These are phyloP conservation scores for Delphinella strobiligena DNA, from an alignment of 2,329 filamentous ascomycete species.

Conservation along the genomic window DNA sequence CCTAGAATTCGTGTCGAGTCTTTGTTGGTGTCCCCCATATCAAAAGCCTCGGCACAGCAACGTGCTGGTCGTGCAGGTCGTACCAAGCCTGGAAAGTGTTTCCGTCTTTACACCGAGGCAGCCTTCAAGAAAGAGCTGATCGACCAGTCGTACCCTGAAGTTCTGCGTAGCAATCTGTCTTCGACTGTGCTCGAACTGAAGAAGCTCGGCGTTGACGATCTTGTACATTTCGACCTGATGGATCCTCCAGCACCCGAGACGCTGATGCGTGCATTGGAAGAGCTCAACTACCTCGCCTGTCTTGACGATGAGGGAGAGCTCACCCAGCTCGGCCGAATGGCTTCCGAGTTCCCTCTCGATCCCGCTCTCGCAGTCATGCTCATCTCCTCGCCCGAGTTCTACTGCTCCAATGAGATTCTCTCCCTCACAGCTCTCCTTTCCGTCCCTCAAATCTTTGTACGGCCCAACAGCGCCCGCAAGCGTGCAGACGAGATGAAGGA, in stretches of 20 bases:
- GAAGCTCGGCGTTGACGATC: constrained; percentile 88
- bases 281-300: constrained; percentile 94
- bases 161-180: constrained; percentile 84
- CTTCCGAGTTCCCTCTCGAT: constrained; percentile 91
- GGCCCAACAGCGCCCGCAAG: constrained; percentile 73
- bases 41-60: constrained; percentile 93
- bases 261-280: constrained; percentile 92
- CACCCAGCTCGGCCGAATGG: constrained; percentile 71
- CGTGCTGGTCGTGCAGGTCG: constrained; percentile 97
- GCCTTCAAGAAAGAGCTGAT: constrained; percentile 98
- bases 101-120: constrained; percentile 86
- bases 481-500: constrained; percentile 96
- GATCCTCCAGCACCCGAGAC: constrained; percentile 96
- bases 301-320: constrained; percentile 93
- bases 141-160: constrained; percentile 92
- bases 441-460: constrained; percentile 86
- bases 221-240: constrained; percentile 98
- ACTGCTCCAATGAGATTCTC: constrained; percentile 95
- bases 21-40: constrained; percentile 92
- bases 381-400: constrained; percentile 93
- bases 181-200: constrained; percentile 94
- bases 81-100: constrained; percentile 96
- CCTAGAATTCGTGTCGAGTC: constrained; percentile 93
- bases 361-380: constrained; percentile 94
- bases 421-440: constrained; percentile 90